Evolutionary conservation across 192 early-diverging fungal genomes (phyloP), one percentile per base, ranked within the genome.

Genomic region (Funneliformis mosseae): DNA sequence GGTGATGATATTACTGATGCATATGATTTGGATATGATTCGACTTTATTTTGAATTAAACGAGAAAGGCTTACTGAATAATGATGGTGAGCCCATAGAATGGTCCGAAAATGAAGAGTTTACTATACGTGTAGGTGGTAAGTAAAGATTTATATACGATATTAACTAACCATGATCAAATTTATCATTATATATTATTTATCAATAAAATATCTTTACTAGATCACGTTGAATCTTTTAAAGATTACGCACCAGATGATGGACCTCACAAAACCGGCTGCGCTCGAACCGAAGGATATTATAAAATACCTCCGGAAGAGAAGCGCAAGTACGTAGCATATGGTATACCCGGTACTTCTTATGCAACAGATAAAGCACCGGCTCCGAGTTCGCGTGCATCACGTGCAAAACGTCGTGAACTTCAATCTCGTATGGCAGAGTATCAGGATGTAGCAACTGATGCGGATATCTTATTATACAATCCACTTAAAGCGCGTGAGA

Each of bases 401-500:
- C 33, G 68, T 3, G 68, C 68, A 4, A 70, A 70, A 70, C 68
- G 68, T 8, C 68, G 68, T n/a, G 68, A 70, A 85, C 83, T 48
- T 84, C 80, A 27, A 55, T 73, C 42, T n/a, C 81, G 77, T 50
- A 76, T 27, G 82, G 50, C 33, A 43, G 42, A 45, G 16, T 61
- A 46, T 39, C 27, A 18, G 21, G 28, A 39, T 16, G n/a, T 38
- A n/a, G 46, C 48, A 9, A 66, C 45, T 61, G 64, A 59, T 41
- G 84, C 25, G 48, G 79, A 98, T 84, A 87, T 94, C 4, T 84
- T 96, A 76, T 93, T 94, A 78, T 98, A 97, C 84, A 96, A 96
- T 77, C 96, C 97, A 86, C 92, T 99, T 70, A 97, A 97, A 81
- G 90, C 89, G 23, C 93, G 97, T 7, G 95, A 94, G 76, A 97